Evolutionary conservation across 2,329 filamentous ascomycete species (phyloP), one percentile per base, ranked within the genome.

Genomic region (Penicillium freii): DNA sequence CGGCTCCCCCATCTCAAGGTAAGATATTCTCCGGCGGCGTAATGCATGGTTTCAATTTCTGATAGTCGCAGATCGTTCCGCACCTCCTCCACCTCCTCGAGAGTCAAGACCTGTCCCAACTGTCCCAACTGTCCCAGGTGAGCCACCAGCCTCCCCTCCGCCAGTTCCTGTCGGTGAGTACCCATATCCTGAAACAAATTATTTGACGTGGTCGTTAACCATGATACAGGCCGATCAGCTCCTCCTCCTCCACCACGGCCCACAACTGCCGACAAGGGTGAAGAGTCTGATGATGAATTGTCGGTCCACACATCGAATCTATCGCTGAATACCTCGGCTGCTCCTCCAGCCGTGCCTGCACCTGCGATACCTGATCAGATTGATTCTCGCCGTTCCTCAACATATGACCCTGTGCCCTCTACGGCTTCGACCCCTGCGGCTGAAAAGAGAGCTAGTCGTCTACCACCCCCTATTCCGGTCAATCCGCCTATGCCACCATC

Each of bases 251-350:
- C 79, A 40, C 80, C 83, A 39, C 77, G 81, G 36, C 70, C 84
- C 17, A 80, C 82, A 47, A 90, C 90, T 40, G 87, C 86, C 45
- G 91, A 87, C 57, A 83, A 88, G 59, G 92, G 91, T 31, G 95
- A 91, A 1, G 90, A 89, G 71, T 94, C 92, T 43, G 92, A 95
- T 66, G 92, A 97, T 71, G 93, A 97, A 73, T 78, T 92, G 66
- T 91, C 89, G 10, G 75, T 68, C 69, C 81, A 66, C 72, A 75
- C 63, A 75, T 79, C 50, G 73, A 81, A 62, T 66, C 75, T 68
- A 52, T 81, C 78, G 19, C 63, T 77, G 44, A 74, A 74, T 21
- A 75, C 79, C 51, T 17, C 50, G 17, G 74, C 75, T 31, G 73
- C 76, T 23, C 79, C 80, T 29, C 79, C 81, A 17, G 79, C 81